Evolutionary conservation across 1,284 basidiomycete genomes (phyloP), one percentile per base, ranked within the genome.

Genomic region (Cryptococcus floricola): DNA sequence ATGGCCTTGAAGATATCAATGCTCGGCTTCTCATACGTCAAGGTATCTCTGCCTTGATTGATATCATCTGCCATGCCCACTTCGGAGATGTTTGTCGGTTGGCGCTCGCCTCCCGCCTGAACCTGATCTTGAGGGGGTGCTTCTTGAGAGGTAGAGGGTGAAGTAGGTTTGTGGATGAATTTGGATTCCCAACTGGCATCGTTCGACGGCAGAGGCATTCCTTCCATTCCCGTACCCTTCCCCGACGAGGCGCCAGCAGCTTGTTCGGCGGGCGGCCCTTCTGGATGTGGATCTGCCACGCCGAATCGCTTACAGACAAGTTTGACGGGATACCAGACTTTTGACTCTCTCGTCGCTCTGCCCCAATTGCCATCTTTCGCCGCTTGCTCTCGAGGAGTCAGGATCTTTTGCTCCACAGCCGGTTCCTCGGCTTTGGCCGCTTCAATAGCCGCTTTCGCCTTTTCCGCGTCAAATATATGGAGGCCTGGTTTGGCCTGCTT

Each of bases 1-100:
- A 94, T 93, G 1, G 91, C 91, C 73, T 95, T 95, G 81, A 97
- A 98, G 41, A 98, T 85, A 68, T 94, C 89, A 81, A 92, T 89
- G 2, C 85, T 80, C 1, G 95, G 95, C 45, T 89, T 84, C 60
- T 88, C 81, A 72, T 94, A 94, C 0, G 87, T 91, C 61, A 95
- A 79, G 10, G 85, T 93, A 69, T 96, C 92, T 42, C 82, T 74
- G 0, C 90, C 91, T 70, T 95, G 91, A 46, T 82, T 83, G 49
- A 91, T 88, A 69, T 96, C 92, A 50, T 95, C 91, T 10, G 89
- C 93, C 85, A 84, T 78, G 0, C 93, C 93, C 34, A 97, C 83
- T 68, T 91, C 91, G 3, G 82, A 80, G 2, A 75, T 47, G 14
- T 62, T 64, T 16, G 61, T 65, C 1, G 74, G 74, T 16, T 56